Base-by-base conservation (phyloP, 805 yeast species). In the Pichia heedii region DNA sequence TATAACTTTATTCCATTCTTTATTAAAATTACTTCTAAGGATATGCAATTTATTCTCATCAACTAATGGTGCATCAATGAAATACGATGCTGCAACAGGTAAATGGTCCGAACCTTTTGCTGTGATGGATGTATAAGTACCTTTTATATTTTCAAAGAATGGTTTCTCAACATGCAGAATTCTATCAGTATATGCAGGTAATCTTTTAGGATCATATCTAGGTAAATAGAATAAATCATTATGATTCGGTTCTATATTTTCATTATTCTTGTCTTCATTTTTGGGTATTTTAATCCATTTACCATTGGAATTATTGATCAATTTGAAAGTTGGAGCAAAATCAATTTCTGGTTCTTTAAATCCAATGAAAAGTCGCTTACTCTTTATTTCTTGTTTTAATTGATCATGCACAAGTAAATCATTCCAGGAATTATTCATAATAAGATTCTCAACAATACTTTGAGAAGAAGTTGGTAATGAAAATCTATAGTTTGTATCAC, bases 111-210 rank as follows among this genome's bases (percentile, higher is more conserved):
- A 75, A 0, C 66, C 54, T 8, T 40, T 39, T 5, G 61, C 44
- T 0, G 54, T 53, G 6, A 60, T 51, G 0, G 52, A 37, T 26
- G 56, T 52, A 22, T 61, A 56, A 2, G 47, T 21, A 2, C 41
- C 26, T 26, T 52, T 57, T 16, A 33, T 47, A 27, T 51, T 39
- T 20, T 39, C 30, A 18, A 48, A 37, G 7, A 48, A 52, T 4
- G 60, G 20, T 6, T 45, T 36, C 20, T 45, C 58, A 1, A 69
- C 57, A 54, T 61, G 69, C 19, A 77, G 53, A 3, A 78, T 67
- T 27, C 84, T 64, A 48, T 78, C 84, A 0, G 83, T 77, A 54
- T 77, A 78, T 1, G 81, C 73, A 0, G 84, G 83, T 7, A 62
- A 57, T 39, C 83, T 61, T 18, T 53, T 58, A 4, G 51, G 36